Evolutionary conservation across 208 protist genomes (phyloP).

Genomic region (Crithidia fasciculata): DNA sequence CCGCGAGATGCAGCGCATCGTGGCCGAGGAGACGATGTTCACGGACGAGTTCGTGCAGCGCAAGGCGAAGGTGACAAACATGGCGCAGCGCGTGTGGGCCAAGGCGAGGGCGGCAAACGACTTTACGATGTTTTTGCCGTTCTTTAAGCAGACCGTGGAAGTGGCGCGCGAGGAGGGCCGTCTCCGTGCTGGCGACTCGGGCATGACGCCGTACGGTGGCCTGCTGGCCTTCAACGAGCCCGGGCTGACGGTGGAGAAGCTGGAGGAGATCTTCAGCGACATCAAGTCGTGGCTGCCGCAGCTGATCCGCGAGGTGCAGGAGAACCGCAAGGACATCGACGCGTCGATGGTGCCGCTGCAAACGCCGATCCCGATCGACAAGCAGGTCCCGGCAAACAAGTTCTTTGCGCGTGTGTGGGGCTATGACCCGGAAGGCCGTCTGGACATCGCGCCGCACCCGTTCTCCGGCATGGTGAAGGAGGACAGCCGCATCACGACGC

Average conservation of each 20-base stretch:
- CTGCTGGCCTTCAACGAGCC: conserved; percentile 73
- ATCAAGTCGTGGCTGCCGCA: conserved; percentile 75
- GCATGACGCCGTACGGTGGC: conserved; percentile 64
- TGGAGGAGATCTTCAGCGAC: conserved; percentile 72
- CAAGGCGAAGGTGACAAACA: conserved; percentile 48
- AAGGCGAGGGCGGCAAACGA: conserved; percentile 64
- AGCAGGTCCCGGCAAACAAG: conserved; percentile 46
- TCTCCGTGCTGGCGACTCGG: conserved; percentile 39
- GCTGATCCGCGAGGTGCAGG: conserved; percentile 61
- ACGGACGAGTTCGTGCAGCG: conserved; percentile 56
- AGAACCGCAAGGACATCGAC: conserved; percentile 43
- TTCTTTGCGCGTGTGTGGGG: conserved; percentile 65
- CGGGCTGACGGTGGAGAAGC: conserved; percentile 44
- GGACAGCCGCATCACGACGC: conserved; percentile 84
- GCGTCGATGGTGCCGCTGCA: conserved; percentile 32
- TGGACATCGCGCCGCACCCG: conserved; percentile 83
- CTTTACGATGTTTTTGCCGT: conserved; percentile 56
- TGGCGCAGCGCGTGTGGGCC: conserved; percentile 43
- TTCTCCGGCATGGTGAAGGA: conserved; percentile 81
- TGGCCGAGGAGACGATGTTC: conserved; percentile 41
- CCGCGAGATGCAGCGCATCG: conserved; percentile 59
- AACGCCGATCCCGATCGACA: conserved; percentile 45
- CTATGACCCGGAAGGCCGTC: conserved; percentile 81
- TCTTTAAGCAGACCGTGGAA: conserved; percentile 69
- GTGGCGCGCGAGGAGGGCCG: conserved; percentile 58